Evolutionary conservation across 495 filamentous ascomycete genomes (phyloP).

Genomic region (Aspergillus sclerotiicarbonarius): DNA sequence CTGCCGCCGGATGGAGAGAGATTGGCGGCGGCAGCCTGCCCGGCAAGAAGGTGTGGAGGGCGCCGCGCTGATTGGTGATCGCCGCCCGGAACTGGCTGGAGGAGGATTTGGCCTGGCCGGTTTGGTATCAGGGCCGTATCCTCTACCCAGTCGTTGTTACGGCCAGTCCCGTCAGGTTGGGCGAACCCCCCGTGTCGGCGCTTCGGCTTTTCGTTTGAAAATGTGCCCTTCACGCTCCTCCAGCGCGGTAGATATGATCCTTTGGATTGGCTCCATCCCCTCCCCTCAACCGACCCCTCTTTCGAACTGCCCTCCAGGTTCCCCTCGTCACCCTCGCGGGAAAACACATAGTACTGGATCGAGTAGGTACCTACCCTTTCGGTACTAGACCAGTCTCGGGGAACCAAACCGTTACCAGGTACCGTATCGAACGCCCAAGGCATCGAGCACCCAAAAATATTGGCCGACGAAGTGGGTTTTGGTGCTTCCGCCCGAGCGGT

Average conservation of each 20-base stretch:
- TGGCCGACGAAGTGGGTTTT: slow-evolving; percentile 23
- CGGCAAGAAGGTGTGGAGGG: slow-evolving; percentile 18
- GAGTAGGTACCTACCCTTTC: slow-evolving; percentile 5
- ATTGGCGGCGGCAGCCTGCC: slow-evolving; percentile 13
- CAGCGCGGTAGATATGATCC: background rate
- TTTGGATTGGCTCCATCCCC: background rate
- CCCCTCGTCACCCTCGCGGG: background rate
- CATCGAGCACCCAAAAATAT: slow-evolving; percentile 18
- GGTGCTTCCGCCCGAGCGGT: slow-evolving; percentile 33
- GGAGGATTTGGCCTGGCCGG: slow-evolving; percentile 13
- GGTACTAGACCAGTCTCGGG: slow-evolving; percentile 9
- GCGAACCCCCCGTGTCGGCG: slow-evolving; percentile 4
- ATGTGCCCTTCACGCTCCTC: too few relatives aligned
- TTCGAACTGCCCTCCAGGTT: background rate
- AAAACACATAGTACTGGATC: background rate
- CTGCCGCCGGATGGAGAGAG: slow-evolving; percentile 10
- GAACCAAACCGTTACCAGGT: slow-evolving; percentile 17
- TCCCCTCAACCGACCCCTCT: background rate
- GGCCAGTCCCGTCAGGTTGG: slow-evolving; percentile 17
- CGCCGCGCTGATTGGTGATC: slow-evolving; percentile 22
- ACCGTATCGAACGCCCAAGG: slow-evolving; percentile 16
- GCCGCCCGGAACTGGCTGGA: slow-evolving; percentile 20
- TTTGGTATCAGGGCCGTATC: slow-evolving; percentile 17
- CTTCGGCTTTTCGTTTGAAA: slow-evolving; percentile 1
- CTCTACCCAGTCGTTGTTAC: background rate